Evolutionary conservation across 305 asterid species (phyloP).

Genomic region (Fraxinus angustifolia): DNA sequence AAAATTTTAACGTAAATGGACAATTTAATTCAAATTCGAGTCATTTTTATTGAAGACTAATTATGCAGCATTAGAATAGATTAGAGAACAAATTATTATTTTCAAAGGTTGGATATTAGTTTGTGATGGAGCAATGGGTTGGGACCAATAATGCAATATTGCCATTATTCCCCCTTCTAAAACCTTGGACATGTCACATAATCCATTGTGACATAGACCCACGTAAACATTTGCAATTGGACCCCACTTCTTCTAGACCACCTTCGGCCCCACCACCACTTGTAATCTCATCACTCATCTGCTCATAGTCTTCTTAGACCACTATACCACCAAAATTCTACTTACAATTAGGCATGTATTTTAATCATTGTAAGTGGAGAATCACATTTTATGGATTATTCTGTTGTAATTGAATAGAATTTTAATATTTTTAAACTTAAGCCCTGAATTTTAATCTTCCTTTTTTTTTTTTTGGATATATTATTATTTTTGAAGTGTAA

Average conservation of each 20-base stretch:
- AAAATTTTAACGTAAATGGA: neutral
- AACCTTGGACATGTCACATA: neutral
- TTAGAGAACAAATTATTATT: neutral
- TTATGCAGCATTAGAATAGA: neutral
- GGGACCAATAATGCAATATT: neutral
- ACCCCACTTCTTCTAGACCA: neutral
- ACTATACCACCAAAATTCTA: neutral
- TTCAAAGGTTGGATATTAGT: neutral
- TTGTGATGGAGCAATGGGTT: neutral
- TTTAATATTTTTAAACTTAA: neutral
- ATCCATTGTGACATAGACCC: neutral
- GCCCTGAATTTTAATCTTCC: neutral
- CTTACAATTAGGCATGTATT: neutral
- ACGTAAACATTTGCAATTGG: neutral
- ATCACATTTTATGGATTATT: neutral
- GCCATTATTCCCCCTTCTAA: neutral
- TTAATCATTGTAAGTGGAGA: neutral
- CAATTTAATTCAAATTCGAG: neutral
- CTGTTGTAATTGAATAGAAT: neutral
- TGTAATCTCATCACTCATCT: neutral
- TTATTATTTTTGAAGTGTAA: neutral
- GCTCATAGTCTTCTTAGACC: neutral
- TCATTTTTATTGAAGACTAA: neutral
- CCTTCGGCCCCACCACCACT: neutral
- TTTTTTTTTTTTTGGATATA: no score